phyloP scores from a whole-genome alignment of 1,284 basidiomycete species.

The Xerocomus nothofagi region DNA sequence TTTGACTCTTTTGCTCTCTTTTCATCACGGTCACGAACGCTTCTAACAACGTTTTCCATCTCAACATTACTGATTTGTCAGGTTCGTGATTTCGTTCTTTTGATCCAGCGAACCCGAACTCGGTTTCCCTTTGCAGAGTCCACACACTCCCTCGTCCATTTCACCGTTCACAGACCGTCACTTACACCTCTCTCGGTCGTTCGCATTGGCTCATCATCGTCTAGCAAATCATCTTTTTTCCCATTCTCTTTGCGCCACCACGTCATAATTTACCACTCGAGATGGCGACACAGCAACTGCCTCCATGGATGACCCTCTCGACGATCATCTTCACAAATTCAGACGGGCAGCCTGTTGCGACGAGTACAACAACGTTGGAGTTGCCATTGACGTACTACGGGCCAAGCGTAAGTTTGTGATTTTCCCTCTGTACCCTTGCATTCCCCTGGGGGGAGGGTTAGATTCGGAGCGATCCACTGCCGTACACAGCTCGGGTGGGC shows the following conservation, averaged over 20 bases:
- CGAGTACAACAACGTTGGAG: constrained; percentile 51
- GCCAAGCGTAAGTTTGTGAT: constrained; percentile 57
- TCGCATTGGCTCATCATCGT: constrained; percentile 6
- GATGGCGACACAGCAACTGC: constrained; percentile 56
- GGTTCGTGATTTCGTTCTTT: constrained; percentile 12
- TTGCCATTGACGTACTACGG: constrained; percentile 73
- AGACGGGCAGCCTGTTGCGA: constrained; percentile 50
- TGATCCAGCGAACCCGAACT: not conserved
- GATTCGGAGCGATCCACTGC: not conserved
- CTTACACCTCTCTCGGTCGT: not conserved
- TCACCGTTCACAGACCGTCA: constrained; percentile 4
- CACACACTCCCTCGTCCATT: constrained; percentile 28
- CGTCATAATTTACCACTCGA: constrained; percentile 10
- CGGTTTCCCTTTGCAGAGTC: constrained; percentile 9
- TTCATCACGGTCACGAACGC: constrained; percentile 13
- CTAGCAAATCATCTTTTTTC: not conserved
- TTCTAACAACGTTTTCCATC: constrained; percentile 16
- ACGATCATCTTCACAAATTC: constrained; percentile 50
- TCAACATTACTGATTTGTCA: constrained; percentile 12
- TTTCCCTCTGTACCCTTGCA: not conserved
- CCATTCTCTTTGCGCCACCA: constrained; percentile 1
- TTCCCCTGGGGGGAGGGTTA: not conserved
- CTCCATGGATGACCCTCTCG: constrained; percentile 63
- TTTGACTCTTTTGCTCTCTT: constrained; percentile 1
- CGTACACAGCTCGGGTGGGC: not conserved